phyloP scores from a whole-genome alignment of 1,284 basidiomycete genomes.

The Naganishia sp. region DNA sequence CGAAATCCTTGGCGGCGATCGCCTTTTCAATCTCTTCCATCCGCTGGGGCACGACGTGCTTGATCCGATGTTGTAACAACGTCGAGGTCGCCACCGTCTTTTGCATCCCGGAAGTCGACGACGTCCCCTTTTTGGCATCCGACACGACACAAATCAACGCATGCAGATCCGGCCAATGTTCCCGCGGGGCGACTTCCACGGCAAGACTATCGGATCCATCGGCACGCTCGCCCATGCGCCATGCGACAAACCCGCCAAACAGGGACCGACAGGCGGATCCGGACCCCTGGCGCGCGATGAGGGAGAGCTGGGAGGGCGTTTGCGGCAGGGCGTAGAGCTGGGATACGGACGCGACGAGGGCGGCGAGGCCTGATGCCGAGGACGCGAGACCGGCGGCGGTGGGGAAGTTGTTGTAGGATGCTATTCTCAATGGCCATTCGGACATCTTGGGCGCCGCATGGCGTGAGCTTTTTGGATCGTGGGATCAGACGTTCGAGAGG shows the following conservation, averaged over 20 bases:
- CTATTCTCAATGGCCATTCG: constrained; percentile 74
- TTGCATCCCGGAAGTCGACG: constrained; percentile 95
- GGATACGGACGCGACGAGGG: constrained; percentile 85
- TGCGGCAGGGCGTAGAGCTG: constrained; percentile 78
- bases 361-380: constrained; percentile 95
- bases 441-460: constrained; percentile 62
- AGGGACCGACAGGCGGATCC: constrained; percentile 97
- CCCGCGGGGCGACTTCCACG: constrained; percentile 78
- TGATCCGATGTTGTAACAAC: constrained; percentile 86
- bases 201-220: constrained; percentile 87
- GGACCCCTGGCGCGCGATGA: constrained; percentile 94
- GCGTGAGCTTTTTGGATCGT: too few species aligned
- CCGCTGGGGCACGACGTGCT: constrained; percentile 78
- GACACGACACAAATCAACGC: constrained; percentile 97
- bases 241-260: constrained; percentile 95
- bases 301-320: constrained; percentile 72
- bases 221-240: constrained; percentile 72
- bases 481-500: not conserved
- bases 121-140: constrained; percentile 95
- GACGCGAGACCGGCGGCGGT: constrained; percentile 97
- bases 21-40: constrained; percentile 82
- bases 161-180: constrained; percentile 93
- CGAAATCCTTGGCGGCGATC: constrained; percentile 80
- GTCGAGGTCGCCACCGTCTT: constrained; percentile 88
- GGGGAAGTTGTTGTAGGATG: constrained; percentile 98